Evolutionary conservation across 1,284 basidiomycete species (phyloP), one percentile per base, ranked within the genome.

Genomic region (Pseudozyma tsukubaensis): DNA sequence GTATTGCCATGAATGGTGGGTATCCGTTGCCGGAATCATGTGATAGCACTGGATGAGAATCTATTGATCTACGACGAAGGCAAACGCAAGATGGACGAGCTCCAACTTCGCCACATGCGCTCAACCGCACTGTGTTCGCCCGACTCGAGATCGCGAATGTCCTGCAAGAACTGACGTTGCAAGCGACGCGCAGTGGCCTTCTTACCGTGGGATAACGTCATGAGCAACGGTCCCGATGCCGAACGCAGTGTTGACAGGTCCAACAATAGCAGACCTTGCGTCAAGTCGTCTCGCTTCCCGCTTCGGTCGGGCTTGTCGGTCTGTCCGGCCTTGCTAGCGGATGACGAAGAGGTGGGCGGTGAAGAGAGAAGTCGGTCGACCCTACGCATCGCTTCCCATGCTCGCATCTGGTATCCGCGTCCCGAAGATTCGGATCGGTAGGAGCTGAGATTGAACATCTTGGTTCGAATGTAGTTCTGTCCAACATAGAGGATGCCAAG

Each of bases 81-180:
- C 42, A 70, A 60, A 35, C 61, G 50, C 32, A 71, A 49, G 39
- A 71, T 56, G 10, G 54, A 62, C 3, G 61, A 55, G 2, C 78
- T 72, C 93, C 94, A 97, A 64, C 89, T 91, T 70, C 91, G 89
- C 94, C 94, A 97, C 90, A 97, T 96, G 74, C 94, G 86, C 69
- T 94, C 90, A 5, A 97, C 87, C 5, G 94, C 69, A 43, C 62
- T 61, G 16, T 54, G 53, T 56, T 53, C 54, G 32, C 62, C 59
- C 0, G 91, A 89, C 85, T 96, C 94, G 53, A 98, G 85, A 84
- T 94, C 91, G 14, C 88, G 87, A 1, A 98, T 88, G 82, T 99
- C 96, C 60, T 92, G 90, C 74, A 97, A 85, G 85, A 97, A 94
- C 1, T 90, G 91, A 62, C 90, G 88, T 16, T 89, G 88, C n/a